phyloP scores from a whole-genome alignment of 139 green algal species.

The Chloropicon primus region DNA sequence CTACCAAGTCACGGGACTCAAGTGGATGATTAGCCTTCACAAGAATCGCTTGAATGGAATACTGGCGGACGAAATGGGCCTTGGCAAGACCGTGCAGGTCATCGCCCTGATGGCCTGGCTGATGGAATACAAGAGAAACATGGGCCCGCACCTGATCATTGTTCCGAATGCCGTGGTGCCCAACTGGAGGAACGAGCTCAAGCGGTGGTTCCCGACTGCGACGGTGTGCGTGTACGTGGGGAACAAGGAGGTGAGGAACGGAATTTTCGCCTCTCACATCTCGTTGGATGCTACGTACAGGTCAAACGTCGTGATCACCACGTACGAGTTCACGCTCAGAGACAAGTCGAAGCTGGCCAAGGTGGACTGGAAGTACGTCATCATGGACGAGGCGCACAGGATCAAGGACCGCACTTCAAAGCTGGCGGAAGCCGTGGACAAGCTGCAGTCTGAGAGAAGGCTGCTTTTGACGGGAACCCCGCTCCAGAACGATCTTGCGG shows the following conservation, averaged over 20 bases:
- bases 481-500: constrained; percentile 49
- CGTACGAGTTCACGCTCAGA: constrained; percentile 76
- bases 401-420: constrained; percentile 82
- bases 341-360: constrained; percentile 53
- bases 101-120: constrained; percentile 60
- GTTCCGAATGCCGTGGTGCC: constrained; percentile 94
- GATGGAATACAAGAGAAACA: constrained; percentile 89
- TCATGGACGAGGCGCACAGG: constrained; percentile 97
- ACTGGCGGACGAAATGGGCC: constrained; percentile 90
- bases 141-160: constrained; percentile 91
- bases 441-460: constrained; percentile 42
- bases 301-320: constrained; percentile 90
- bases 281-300: neutral
- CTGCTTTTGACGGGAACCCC: constrained; percentile 53
- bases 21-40: constrained; percentile 95
- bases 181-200: constrained; percentile 92
- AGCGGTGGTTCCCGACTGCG: constrained; percentile 69
- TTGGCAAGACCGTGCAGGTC: constrained; percentile 10
- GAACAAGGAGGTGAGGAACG: constrained; percentile 43
- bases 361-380: constrained; percentile 81
- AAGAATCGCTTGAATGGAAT: constrained; percentile 95
- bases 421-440: constrained; percentile 65
- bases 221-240: constrained; percentile 60
- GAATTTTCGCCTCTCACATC: constrained; percentile 44
- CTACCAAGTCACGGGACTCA: constrained; percentile 82